Evolutionary conservation across 331 rosid species (phyloP).

Genomic region (Stylosanthes scabra): DNA sequence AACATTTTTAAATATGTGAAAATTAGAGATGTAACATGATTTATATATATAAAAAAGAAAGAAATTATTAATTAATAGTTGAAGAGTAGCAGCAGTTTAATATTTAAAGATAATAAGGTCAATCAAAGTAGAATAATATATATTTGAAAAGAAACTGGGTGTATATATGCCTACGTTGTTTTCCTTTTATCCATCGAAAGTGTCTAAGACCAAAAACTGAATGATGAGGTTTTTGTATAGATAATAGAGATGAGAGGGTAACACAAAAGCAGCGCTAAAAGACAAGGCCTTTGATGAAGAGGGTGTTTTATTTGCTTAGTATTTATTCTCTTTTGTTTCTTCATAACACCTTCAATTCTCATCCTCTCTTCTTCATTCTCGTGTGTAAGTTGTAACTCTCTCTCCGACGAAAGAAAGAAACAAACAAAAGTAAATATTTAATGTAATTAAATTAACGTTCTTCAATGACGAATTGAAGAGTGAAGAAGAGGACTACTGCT

Average conservation of each 20-base stretch:
- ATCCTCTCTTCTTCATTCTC: no score
- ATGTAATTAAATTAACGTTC: background rate
- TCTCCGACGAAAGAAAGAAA: background rate
- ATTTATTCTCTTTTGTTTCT: constrained; percentile 67
- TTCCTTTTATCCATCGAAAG: constrained; percentile 71
- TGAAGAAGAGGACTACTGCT: constrained; percentile 13
- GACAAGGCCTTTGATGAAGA: constrained; percentile 54
- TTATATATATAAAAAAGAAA: no score
- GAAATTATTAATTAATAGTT: no score
- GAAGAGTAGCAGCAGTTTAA: no score
- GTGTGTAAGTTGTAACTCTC: background rate
- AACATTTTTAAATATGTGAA: no score
- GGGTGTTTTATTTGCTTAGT: constrained; percentile 29
- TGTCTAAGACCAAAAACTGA: constrained; percentile 61
- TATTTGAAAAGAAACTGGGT: background rate
- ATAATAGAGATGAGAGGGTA: constrained; percentile 3
- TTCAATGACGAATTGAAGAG: constrained; percentile 41
- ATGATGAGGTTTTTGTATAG: constrained; percentile 29
- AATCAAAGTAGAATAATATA: no score
- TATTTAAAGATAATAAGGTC: no score
- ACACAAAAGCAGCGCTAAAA: constrained; percentile 65
- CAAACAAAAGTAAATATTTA: background rate
- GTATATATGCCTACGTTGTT: constrained; percentile 16
- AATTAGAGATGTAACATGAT: no score
- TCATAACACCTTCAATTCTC: constrained; percentile 27